Conservation (phyloP, 352 stramenopile genomes). For the Pythium coloratum region DNA sequence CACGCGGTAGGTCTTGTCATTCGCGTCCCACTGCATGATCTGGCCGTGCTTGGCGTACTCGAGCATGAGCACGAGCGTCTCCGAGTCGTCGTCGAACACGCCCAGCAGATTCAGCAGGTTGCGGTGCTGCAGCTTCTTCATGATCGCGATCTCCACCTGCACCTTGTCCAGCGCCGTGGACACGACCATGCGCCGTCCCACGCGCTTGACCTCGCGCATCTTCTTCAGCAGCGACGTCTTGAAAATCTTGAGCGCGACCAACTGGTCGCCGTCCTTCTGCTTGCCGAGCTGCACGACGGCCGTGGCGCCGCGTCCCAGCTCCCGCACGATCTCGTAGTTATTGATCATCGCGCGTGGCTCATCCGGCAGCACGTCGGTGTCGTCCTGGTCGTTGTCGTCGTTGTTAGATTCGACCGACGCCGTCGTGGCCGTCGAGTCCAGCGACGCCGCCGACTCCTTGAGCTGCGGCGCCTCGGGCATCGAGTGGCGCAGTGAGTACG, state of each 20-base stretch:
- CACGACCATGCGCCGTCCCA: conserved; percentile 80
- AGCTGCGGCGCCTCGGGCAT: conserved; percentile 16
- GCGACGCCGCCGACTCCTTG: conserved; percentile 14
- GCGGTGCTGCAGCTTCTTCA: conserved; percentile 84
- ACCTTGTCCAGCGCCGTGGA: conserved; percentile 87
- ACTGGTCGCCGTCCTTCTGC: conserved; percentile 42
- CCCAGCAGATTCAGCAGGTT: conserved; percentile 82
- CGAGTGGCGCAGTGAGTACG: conserved; percentile 15
- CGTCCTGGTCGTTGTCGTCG: conserved; percentile 37
- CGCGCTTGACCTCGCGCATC: conserved; percentile 84
- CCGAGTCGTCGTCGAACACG: conserved; percentile 81
- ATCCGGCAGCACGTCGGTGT: conserved; percentile 18
- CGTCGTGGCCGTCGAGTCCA: conserved; percentile 44
- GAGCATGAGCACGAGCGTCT: conserved; percentile 84
- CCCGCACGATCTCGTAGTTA: conserved; percentile 81
- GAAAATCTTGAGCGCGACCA: conserved; percentile 85
- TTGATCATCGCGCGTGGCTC: conserved; percentile 48
- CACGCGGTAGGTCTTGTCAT: conserved; percentile 53
- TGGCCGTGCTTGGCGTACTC: conserved; percentile 81
- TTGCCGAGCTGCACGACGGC: conserved; percentile 78
- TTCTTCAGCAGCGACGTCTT: conserved; percentile 86
- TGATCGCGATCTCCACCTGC: conserved; percentile 87
- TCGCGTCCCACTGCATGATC: conserved; percentile 83
- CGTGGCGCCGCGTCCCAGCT: conserved; percentile 78
- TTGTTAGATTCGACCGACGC: conserved; percentile 41